These are phyloP conservation scores for Boletellus sp. DNA, from an alignment of 768 basidiomycete species.

Conservation along the genomic window DNA sequence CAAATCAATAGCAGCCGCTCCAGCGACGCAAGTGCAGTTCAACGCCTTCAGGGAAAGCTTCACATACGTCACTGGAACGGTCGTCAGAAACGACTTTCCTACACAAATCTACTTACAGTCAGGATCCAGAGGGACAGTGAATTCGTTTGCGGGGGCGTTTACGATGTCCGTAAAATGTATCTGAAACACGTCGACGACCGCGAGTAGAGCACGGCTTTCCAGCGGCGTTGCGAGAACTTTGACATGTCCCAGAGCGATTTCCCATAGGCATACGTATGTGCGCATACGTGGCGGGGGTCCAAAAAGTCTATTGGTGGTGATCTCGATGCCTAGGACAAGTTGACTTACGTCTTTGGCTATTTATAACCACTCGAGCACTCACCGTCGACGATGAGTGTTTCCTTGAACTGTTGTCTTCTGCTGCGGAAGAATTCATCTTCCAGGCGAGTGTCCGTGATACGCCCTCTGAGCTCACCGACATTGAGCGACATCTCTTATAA, in stretches of 20 bases:
- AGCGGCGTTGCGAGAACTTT: conserved; percentile 53
- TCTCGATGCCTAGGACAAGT: conserved; percentile 55
- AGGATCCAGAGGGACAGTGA: conserved; percentile 58
- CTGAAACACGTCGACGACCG: conserved; percentile 56
- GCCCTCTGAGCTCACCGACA: conserved; percentile 53
- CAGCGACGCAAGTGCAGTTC: conserved; percentile 54
- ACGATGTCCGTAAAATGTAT: conserved; percentile 70
- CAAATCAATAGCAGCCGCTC: conserved; percentile 51
- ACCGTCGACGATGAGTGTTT: conserved; percentile 51
- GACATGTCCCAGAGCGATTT: conserved; percentile 66
- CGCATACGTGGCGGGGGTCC: conserved; percentile 82
- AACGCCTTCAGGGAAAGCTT: conserved; percentile 57
- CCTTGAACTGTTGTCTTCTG: conserved; percentile 21
- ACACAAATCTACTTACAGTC: conserved; percentile 55
- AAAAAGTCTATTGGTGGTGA: conserved; percentile 83
- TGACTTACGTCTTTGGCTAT: neutral
- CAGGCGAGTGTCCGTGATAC: conserved; percentile 45
- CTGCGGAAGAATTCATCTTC: conserved; percentile 36
- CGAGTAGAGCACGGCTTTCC: conserved; percentile 48
- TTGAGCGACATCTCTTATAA: conserved; percentile 75
- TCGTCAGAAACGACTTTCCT: conserved; percentile 2
- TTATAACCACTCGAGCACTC: conserved; percentile 11
- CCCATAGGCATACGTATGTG: conserved; percentile 93
- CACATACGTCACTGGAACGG: conserved; percentile 72
- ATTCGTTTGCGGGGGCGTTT: conserved; percentile 78